Base-by-base conservation (phyloP, 2,329 filamentous ascomycete species). In the Penicillium expansum region DNA sequence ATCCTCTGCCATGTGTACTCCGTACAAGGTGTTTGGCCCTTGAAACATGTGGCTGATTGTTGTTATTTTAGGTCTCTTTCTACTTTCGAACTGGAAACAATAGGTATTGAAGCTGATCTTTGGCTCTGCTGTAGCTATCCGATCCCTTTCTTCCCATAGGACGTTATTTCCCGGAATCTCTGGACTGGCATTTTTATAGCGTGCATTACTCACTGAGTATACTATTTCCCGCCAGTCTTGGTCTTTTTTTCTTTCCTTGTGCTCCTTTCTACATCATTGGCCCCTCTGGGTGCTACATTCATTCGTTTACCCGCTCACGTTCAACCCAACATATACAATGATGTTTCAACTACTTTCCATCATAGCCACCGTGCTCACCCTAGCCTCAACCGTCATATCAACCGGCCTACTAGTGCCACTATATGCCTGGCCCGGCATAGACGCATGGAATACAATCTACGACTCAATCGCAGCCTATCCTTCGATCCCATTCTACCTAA, bases 401-500 rank as follows among this genome's bases (percentile, higher is more conserved):
- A 62, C 59, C 2, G 53, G 51, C 13, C 60, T 69, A 14, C 30
- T 69, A 29, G 55, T 69, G 20, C 67, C 67, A 3, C 48, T 69
- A n/a, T 69, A 69, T n/a, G 52, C 63, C 41, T 68, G 64, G 51
- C 67, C 67, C 2, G 61, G 55, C 8, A 57, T 57, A 45, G 52
- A 55, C n/a, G 63, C 58, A 22, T 69, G 66, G 66, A 48, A 43
- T 7, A 60, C 67, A 2, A 56, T 69, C 27, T 69, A 65, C 29
- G 52, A 67, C 6, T 58, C 63, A 16, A 55, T 70, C 20, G 38
- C 47, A 18, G 33, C 62, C 1, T 55, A 72, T 20, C 66, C 68
- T 0, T 38, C 62, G 11, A 58, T 69, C 4, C 33, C 63, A 9
- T 73, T 71, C 55, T 61, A 67, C 38, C 52, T 72, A 3, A 65